These are phyloP conservation scores for Paramecium octaurelia DNA, from an alignment of 73 alveolate species.

Conservation along the genomic window DNA sequence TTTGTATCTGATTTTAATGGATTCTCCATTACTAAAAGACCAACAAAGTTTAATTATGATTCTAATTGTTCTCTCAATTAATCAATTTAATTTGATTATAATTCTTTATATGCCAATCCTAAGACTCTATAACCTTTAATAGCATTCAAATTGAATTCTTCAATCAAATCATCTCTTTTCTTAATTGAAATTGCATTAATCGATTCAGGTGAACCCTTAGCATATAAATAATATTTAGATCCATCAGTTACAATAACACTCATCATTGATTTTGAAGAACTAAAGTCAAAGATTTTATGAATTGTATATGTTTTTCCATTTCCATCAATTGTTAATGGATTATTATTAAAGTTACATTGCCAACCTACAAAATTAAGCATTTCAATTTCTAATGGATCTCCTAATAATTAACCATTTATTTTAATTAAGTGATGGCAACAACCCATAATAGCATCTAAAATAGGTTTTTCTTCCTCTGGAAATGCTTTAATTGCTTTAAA, in stretches of 20 bases:
- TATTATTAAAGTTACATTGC: background rate
- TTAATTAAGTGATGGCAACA: conserved; percentile 28
- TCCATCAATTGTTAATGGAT: background rate
- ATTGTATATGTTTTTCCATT: background rate
- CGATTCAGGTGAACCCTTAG: conserved; percentile 58
- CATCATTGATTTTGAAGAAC: conserved; percentile 43
- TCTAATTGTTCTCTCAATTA: conserved; percentile 33
- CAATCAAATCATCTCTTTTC: background rate
- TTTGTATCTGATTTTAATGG: conserved; percentile 51
- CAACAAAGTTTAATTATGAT: background rate
- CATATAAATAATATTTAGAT: conserved; percentile 18
- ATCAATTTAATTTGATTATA: background rate
- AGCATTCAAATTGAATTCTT: conserved; percentile 22
- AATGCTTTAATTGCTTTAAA: conserved; percentile 49
- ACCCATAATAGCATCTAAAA: background rate
- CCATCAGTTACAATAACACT: conserved; percentile 46
- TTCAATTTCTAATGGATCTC: conserved; percentile 32
- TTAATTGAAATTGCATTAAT: background rate
- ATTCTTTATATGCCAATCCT: background rate
- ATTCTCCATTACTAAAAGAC: conserved; percentile 45
- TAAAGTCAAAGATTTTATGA: conserved; percentile 45
- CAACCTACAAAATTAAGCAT: conserved; percentile 27
- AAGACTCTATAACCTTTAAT: conserved; percentile 35
- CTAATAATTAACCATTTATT: background rate
- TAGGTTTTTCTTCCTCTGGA: background rate